Evolutionary conservation across 192 early-diverging fungal species (phyloP).

Genomic region (Linnemannia zychae): DNA sequence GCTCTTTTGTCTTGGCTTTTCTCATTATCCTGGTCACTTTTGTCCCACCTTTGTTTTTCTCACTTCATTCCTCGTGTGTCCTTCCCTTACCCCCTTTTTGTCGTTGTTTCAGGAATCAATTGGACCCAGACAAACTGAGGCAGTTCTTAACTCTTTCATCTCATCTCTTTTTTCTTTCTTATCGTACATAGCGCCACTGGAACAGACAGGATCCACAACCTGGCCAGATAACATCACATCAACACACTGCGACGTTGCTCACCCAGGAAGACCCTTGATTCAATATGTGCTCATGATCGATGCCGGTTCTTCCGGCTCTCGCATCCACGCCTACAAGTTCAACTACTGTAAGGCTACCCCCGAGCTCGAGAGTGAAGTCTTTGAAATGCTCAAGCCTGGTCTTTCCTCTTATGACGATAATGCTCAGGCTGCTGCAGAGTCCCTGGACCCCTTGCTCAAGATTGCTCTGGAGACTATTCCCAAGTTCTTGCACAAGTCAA

Average conservation of each 20-base stretch:
- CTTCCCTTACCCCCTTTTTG: neutral
- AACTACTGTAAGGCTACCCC: slow-evolving; percentile 90
- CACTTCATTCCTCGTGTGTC: neutral
- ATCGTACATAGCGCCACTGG: neutral
- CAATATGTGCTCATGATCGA: slow-evolving; percentile 97
- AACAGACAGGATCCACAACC: neutral
- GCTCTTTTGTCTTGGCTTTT: neutral
- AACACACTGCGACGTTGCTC: slow-evolving; percentile 69
- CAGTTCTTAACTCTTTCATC: neutral
- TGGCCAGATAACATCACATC: slow-evolving; percentile 62
- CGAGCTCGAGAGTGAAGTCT: slow-evolving; percentile 91
- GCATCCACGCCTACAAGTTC: slow-evolving; percentile 97
- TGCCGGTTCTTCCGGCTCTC: slow-evolving; percentile 96
- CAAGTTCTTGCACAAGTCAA: slow-evolving; percentile 76
- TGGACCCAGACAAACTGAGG: neutral
- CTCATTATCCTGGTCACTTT: neutral
- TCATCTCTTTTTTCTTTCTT: neutral
- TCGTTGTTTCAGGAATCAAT: neutral
- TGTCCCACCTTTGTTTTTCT: neutral
- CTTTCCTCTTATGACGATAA: slow-evolving; percentile 80
- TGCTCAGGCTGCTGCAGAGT: slow-evolving; percentile 82
- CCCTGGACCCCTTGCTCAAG: slow-evolving; percentile 84
- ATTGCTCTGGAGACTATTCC: slow-evolving; percentile 84
- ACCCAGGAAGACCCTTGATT: slow-evolving; percentile 78
- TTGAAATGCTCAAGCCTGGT: slow-evolving; percentile 88